Evolutionary conservation across 805 yeast species (phyloP).

Genomic region (Wickerhamiella parazyma): DNA sequence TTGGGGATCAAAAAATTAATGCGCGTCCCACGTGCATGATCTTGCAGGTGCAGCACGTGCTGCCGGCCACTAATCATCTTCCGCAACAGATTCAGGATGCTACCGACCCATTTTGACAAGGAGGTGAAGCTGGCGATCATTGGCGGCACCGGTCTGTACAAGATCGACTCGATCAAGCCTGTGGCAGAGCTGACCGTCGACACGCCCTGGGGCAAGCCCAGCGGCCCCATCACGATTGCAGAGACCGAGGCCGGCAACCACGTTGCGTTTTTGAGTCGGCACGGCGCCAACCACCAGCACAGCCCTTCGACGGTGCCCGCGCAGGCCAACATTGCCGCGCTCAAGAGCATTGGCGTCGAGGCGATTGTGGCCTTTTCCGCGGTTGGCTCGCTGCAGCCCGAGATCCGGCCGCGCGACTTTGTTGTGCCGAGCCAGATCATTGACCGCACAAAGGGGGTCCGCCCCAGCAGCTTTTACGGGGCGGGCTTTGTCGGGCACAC

Average conservation of each 20-base stretch:
- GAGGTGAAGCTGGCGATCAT: conserved; percentile 76
- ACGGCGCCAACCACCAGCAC: conserved; percentile 78
- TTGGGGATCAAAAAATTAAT: conserved; percentile 6
- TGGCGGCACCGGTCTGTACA: conserved; percentile 97
- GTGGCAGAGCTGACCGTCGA: conserved; percentile 70
- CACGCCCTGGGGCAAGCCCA: conserved; percentile 97
- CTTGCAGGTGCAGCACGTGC: conserved; percentile 21
- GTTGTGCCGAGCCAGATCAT: conserved; percentile 94
- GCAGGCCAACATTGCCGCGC: conserved; percentile 90
- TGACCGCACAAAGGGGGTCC: conserved; percentile 91
- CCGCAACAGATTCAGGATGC: background rate
- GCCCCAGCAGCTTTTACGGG: conserved; percentile 81
- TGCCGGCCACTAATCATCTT: conserved; percentile 19
- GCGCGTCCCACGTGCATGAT: conserved; percentile 25
- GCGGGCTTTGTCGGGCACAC: conserved; percentile 94
- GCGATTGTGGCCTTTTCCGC: conserved; percentile 89
- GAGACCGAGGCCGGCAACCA: conserved; percentile 62
- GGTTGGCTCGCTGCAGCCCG: conserved; percentile 84
- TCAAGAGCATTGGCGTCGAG: conserved; percentile 74
- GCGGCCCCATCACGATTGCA: conserved; percentile 87
- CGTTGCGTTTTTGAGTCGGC: conserved; percentile 90
- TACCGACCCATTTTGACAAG: conserved; percentile 13
- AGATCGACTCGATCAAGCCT: conserved; percentile 65
- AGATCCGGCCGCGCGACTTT: conserved; percentile 87
- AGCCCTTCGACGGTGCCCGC: conserved; percentile 88